Conservation (phyloP, 2,329 filamentous ascomycete species). For the Penicillium brasilianum region DNA sequence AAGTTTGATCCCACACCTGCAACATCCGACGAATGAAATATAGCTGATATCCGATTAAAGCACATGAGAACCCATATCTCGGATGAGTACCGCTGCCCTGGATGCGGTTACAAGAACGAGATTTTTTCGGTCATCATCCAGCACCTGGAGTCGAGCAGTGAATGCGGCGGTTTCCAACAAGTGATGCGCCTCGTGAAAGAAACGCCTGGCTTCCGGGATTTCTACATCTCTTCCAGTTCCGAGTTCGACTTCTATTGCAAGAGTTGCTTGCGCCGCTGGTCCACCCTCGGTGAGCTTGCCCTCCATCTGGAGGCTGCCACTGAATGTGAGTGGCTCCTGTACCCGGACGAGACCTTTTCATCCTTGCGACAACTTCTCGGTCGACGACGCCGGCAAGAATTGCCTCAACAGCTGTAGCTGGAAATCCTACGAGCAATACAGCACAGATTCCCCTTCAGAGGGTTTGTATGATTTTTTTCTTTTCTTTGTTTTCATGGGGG, state of each 20-base stretch:
- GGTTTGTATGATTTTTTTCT: too few species aligned
- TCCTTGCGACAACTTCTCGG: not conserved
- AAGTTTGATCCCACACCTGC: not conserved
- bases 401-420: not conserved
- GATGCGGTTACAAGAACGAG: not conserved
- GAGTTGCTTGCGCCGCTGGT: not conserved
- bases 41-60: not conserved
- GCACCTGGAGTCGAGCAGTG: not conserved
- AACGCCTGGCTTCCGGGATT: not conserved
- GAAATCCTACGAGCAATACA: not conserved
- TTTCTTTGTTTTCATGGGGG: not conserved
- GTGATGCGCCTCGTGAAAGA: not conserved
- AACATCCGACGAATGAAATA: not conserved
- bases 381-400: not conserved
- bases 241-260: not conserved
- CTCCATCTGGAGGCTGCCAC: not conserved
- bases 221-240: not conserved
- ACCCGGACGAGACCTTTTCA: not conserved
- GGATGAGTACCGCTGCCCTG: not conserved
- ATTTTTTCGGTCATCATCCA: not conserved
- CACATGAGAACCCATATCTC: not conserved
- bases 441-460: not conserved
- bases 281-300: not conserved
- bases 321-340: not conserved
- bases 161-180: not conserved